Percentiles rank a stretch among this genome's conserved stretches.
phyloP scores from a whole-genome alignment of 2,329 filamentous ascomycete genomes.

The Blastomyces emzantsi region DNA sequence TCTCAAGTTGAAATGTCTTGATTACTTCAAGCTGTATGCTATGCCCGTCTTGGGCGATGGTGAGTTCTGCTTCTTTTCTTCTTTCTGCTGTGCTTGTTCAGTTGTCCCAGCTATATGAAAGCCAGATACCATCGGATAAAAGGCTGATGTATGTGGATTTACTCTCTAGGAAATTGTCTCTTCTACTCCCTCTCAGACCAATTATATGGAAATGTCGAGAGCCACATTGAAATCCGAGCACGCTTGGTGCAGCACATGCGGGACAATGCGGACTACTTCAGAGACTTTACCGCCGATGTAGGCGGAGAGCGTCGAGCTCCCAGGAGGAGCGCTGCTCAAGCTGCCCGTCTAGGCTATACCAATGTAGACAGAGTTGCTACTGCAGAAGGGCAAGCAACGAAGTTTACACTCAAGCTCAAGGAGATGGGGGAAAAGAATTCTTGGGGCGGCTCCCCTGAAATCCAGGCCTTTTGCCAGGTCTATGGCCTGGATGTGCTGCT shows the following conservation, averaged over 20 bases:
- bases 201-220: constrained; percentile 52
- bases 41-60: constrained; percentile 54
- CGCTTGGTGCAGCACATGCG: constrained; percentile 55
- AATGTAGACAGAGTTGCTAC: constrained; percentile 43
- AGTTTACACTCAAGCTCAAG: constrained; percentile 50
- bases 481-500: constrained; percentile 55
- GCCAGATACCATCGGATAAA: background rate
- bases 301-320: constrained; percentile 50
- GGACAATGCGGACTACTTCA: constrained; percentile 52
- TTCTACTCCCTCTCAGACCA: constrained; percentile 61
- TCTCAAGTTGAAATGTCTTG: constrained; percentile 40
- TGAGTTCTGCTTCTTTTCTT: constrained; percentile 35
- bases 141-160: background rate
- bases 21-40: constrained; percentile 50
- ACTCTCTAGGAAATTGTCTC: constrained; percentile 54
- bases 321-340: constrained; percentile 39
- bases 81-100: constrained; percentile 14
- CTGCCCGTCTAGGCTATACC: constrained; percentile 43
- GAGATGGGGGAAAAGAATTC: constrained; percentile 52
- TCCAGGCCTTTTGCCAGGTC: constrained; percentile 55
- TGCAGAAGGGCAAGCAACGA: constrained; percentile 47
- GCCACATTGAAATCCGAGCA: constrained; percentile 50
- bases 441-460: constrained; percentile 59
- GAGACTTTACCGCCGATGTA: constrained; percentile 51
- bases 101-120: constrained; percentile 2